Evolutionary conservation across 1,139 yeast genomes (phyloP).

Genomic region (Saccharomyces hybrid): DNA sequence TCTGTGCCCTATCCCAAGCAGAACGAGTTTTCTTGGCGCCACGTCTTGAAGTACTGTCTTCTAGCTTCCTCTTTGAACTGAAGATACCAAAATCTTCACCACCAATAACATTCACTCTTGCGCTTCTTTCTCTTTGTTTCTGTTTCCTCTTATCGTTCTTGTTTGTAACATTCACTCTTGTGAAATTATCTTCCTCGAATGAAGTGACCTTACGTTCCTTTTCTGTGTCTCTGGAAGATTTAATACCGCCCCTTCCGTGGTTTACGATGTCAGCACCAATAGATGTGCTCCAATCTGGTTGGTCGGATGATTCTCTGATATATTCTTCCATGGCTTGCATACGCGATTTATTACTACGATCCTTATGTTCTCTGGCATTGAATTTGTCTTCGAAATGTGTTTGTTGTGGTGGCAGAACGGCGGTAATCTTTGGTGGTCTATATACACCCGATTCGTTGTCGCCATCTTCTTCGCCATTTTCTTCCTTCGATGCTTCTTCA

Average conservation of each 20-base stretch:
- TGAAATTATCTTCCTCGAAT: constrained; percentile 89
- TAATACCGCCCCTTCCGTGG: constrained; percentile 85
- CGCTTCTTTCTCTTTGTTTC: constrained; percentile 40
- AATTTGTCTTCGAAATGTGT: constrained; percentile 34
- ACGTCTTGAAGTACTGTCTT: constrained; percentile 43
- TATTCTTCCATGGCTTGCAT: constrained; percentile 95
- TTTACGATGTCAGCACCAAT: constrained; percentile 85
- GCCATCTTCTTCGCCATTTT: constrained; percentile 18
- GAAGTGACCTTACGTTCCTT: constrained; percentile 69
- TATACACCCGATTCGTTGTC: constrained; percentile 43
- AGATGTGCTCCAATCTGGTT: constrained; percentile 81
- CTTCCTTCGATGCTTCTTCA: constrained; percentile 19
- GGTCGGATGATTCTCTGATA: constrained; percentile 69
- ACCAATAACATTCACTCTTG: constrained; percentile 66
- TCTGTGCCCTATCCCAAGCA: constrained; percentile 77
- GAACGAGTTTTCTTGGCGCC: constrained; percentile 33
- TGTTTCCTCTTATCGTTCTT: constrained; percentile 53
- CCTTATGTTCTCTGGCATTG: constrained; percentile 33
- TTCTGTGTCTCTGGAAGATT: constrained; percentile 66
- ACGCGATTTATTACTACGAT: constrained; percentile 43
- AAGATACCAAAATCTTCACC: constrained; percentile 97
- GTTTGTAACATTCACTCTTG: constrained; percentile 67
- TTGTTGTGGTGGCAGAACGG: constrained; percentile 56
- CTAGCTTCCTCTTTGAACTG: constrained; percentile 43
- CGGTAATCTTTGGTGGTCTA: constrained; percentile 89